Evolutionary conservation across 164 flowering plant genomes (phyloP), one percentile per base, ranked within the genome.

Genomic region (Stephania yunnanensis): DNA sequence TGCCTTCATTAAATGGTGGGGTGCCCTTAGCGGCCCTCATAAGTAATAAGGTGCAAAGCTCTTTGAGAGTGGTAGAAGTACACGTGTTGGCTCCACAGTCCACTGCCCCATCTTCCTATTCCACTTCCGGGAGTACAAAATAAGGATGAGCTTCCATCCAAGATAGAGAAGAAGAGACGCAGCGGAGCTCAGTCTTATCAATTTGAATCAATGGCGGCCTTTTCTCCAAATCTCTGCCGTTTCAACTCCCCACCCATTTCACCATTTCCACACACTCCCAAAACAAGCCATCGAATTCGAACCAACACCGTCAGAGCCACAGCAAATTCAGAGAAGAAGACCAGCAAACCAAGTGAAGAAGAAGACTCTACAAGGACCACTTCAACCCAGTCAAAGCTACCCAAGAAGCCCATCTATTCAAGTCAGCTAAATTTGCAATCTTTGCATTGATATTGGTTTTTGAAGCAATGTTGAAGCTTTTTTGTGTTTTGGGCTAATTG

Each of bases 351-450:
- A 22, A 81, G 78, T 44, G 55, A n/a, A 31, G 19, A n/a, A 31
- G 19, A 29, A 58, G 50, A 55, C 61, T 69, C 20, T 64, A 71
- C 20, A 78, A 84, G 55, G n/a, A 64, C 52, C 78, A 70, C 80
- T 25, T 64, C 79, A n/a, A 75, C 68, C 17, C 78, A 78, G 52
- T 85, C 78, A 36, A 79, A 77, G 74, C 68, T 9, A 8, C 89
- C 86, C 65, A 87, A 86, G 69, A 91, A 86, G 78, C 93, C 93
- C 6, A 92, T 89, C 30, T 91, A 85, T 74, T 91, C 95, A 11
- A 87, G 95, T 91, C 66, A 82, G 83, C 58, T 52, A 45, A 6
- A 29, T 20, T 9, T 25, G 31, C 17, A 25, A 17, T 71, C 46
- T 58, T 42, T 46, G 6, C 65, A 25, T 66, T 36, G 15, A 48